Base-by-base conservation (phyloP, 768 basidiomycete species). In the Mycena amicta region DNA sequence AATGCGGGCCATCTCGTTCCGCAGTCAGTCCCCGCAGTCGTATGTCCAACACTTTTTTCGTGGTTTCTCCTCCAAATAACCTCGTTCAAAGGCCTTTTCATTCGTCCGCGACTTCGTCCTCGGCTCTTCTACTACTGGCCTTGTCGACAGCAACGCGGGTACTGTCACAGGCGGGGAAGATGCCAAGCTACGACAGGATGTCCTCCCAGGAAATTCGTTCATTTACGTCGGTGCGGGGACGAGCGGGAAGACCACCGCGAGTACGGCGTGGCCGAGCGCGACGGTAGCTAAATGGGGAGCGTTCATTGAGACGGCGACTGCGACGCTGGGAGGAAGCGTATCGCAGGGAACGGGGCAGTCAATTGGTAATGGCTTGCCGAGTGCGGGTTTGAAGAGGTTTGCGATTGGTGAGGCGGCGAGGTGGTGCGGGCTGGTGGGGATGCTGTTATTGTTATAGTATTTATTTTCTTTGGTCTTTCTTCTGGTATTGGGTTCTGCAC, bases 41-140 rank as follows among this genome's bases (percentile, higher is more conserved):
- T 61, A 16, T 8, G 15, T 23, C 43, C 22, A 45, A 16, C 43
- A 8, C 11, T 23, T 23, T 5, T n/a, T 23, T 58, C 5, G 5
- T 33, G 20, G 2, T 43, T 20, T 16, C 28, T 16, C 16, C 5
- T 28, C 26, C 1, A 46, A 13, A 12, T 56, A 20, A 8, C 18
- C 29, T 43, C 25, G 12, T 11, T n/a, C 12, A 0, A 55, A 83
- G 81, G 78, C 74, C 13, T 70, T 79, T 64, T 69, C 70, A 13
- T 74, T 84, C 66, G 65, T 71, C 1, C 76, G 79, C 13, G 80
- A 83, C 33, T 84, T 82, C 56, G 67, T 84, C 46, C 68, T 84
- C 47, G 82, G 83, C 5, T 65, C 68, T 55, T 81, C 82, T 65
- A 52, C 66, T n/a, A 80, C 79, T 0, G 82, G 82, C 2, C 71